These are phyloP conservation scores for Acacia concinna DNA, from an alignment of 331 rosid genomes.

Conservation along the genomic window DNA sequence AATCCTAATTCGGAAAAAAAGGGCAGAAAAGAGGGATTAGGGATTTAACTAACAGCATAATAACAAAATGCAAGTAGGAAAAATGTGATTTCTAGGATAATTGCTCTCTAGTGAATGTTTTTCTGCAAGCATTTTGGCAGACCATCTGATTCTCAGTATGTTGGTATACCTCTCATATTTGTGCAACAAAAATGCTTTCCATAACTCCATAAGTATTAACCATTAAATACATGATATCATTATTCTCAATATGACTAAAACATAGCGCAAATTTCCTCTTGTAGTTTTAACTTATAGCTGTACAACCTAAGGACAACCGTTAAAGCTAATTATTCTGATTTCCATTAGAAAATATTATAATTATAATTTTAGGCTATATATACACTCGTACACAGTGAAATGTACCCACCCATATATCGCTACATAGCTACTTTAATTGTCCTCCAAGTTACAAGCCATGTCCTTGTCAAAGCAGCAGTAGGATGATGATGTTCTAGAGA, in stretches of 20 bases:
- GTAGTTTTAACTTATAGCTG: conserved; percentile 3
- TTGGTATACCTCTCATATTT: not conserved
- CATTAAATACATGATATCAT: conserved; percentile 2
- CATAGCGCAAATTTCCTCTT: conserved; percentile 11
- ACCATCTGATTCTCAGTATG: conserved; percentile 23
- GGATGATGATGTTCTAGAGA: not conserved
- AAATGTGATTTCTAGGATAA: too few relatives aligned
- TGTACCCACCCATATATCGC: not conserved
- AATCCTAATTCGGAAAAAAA: too few relatives aligned
- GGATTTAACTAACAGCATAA: too few relatives aligned
- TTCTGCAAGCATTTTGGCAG: too few relatives aligned
- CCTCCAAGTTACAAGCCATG: not conserved
- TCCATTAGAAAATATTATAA: not conserved
- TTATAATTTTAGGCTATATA: not conserved
- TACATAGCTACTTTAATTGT: not conserved
- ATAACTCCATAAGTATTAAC: conserved; percentile 23
- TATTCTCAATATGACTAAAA: conserved; percentile 8
- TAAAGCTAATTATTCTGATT: not conserved
- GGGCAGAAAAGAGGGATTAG: too few relatives aligned
- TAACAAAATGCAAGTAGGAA: too few relatives aligned
- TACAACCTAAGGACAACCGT: conserved; percentile 6
- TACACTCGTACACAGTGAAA: not conserved
- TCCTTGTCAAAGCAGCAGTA: not conserved
- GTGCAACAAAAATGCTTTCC: conserved; percentile 24
- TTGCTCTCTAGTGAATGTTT: too few relatives aligned